These are phyloP conservation scores for Rhodofomes roseus DNA, from an alignment of 1,284 basidiomycete genomes.

Conservation along the genomic window DNA sequence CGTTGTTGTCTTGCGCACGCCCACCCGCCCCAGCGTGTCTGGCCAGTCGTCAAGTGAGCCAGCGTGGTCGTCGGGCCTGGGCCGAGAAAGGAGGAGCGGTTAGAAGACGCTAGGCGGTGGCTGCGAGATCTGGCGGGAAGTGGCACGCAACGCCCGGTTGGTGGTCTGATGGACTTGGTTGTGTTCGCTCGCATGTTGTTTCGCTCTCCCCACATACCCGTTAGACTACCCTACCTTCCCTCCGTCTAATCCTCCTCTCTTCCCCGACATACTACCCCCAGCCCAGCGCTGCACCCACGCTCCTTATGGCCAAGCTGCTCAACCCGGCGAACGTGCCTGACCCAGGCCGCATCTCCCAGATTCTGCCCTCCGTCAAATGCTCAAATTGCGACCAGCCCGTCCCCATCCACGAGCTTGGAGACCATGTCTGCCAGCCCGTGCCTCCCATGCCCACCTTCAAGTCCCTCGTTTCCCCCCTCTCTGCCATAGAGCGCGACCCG, in stretches of 20 bases:
- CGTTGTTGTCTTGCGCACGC: background rate
- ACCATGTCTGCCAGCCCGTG: conserved; percentile 65
- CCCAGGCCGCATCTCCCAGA: conserved; percentile 59
- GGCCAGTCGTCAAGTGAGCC: background rate
- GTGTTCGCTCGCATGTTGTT: conserved; percentile 6
- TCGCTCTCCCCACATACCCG: conserved; percentile 10
- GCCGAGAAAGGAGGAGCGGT: background rate
- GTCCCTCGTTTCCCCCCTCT: conserved; percentile 32
- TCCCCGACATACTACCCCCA: conserved; percentile 14
- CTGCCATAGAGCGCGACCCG: conserved; percentile 27
- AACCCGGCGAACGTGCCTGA: conserved; percentile 24
- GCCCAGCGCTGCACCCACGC: conserved; percentile 11
- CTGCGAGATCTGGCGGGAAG: background rate
- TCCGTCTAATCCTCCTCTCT: conserved; percentile 2
- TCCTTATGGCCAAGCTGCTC: conserved; percentile 42
- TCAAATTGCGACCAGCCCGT: conserved; percentile 71
- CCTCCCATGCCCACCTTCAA: conserved; percentile 31
- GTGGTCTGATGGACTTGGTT: background rate
- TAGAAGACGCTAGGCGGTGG: conserved; percentile 1
- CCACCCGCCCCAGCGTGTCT: no score
- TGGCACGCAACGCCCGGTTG: background rate
- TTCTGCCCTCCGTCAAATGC: conserved; percentile 80
- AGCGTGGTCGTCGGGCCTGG: background rate
- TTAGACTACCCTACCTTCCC: conserved; percentile 1
- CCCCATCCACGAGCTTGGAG: conserved; percentile 64